Evolutionary conservation across 2,329 filamentous ascomycete species (phyloP).

Genomic region (Ceratocystis harringtonii): DNA sequence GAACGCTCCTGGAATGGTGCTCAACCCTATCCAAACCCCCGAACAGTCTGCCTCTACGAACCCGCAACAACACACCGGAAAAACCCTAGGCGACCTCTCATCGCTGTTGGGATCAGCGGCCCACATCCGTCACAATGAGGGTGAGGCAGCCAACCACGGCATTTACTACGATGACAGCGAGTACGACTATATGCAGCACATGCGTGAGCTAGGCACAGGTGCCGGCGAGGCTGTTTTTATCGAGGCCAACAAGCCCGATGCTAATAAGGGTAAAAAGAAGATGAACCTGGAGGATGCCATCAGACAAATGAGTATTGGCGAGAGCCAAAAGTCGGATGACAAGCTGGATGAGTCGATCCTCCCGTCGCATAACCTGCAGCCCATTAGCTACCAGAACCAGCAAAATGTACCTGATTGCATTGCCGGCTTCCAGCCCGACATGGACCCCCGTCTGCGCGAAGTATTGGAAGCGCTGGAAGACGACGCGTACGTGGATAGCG

Average conservation of each 20-base stretch:
- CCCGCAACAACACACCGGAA: constrained; percentile 22
- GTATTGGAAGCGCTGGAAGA: constrained; percentile 88
- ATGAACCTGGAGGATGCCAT: constrained; percentile 71
- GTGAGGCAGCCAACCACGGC: constrained; percentile 86
- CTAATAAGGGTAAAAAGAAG: constrained; percentile 56
- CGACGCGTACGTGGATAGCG: constrained; percentile 77
- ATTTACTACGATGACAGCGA: constrained; percentile 89
- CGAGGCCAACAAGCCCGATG: constrained; percentile 47
- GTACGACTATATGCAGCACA: constrained; percentile 99
- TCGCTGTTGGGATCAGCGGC: constrained; percentile 58
- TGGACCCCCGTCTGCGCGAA: constrained; percentile 86
- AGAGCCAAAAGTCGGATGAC: constrained; percentile 31
- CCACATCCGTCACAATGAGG: constrained; percentile 71
- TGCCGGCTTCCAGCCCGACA: constrained; percentile 88
- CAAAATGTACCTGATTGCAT: constrained; percentile 86
- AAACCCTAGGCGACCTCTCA: constrained; percentile 59
- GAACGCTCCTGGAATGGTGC: constrained; percentile 74
- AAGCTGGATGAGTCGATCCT: constrained; percentile 60
- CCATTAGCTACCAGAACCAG: constrained; percentile 75
- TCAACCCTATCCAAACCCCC: constrained; percentile 48
- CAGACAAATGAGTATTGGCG: constrained; percentile 41
- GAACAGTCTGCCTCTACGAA: constrained; percentile 28
- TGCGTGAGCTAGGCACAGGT: constrained; percentile 67
- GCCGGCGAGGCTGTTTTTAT: constrained; percentile 65
- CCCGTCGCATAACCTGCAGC: constrained; percentile 63